These are phyloP conservation scores for Quercus variabilis DNA, from an alignment of 306 rosid species.

Conservation along the genomic window DNA sequence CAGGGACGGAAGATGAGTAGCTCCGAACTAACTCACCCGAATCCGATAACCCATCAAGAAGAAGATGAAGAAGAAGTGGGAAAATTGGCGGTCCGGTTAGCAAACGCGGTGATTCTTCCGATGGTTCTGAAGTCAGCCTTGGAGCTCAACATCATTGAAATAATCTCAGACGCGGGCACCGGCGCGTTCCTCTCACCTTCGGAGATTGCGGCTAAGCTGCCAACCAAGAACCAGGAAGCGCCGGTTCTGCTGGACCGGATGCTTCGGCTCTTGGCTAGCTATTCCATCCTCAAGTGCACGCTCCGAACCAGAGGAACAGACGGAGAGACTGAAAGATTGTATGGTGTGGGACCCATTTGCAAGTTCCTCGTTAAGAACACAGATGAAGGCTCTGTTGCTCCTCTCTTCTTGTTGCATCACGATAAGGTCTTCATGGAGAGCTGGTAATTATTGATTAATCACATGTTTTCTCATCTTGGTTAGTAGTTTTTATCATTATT, in stretches of 20 bases:
- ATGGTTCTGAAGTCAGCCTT: slow-evolving; percentile 24
- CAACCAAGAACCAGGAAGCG: slow-evolving; percentile 15
- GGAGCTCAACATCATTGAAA: slow-evolving; percentile 30
- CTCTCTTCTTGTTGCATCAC: slow-evolving; percentile 16
- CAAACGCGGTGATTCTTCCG: neutral
- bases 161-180: slow-evolving; percentile 20
- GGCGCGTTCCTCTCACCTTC: slow-evolving; percentile 21
- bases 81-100: slow-evolving; percentile 20
- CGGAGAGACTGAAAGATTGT: slow-evolving; percentile 10
- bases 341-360: slow-evolving; percentile 14
- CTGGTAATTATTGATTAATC: neutral
- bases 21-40: neutral
- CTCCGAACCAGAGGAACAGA: neutral
- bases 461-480: too few relatives aligned
- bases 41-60: neutral
- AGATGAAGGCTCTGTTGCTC: slow-evolving; percentile 15
- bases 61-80: slow-evolving; percentile 21
- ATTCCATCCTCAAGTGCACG: slow-evolving; percentile 23
- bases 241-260: slow-evolving; percentile 29
- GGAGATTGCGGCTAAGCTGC: slow-evolving; percentile 20
- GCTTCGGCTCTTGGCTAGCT: slow-evolving; percentile 28
- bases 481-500: too few relatives aligned
- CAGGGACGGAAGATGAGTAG: neutral
- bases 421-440: slow-evolving; percentile 23
- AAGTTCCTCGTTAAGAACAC: slow-evolving; percentile 12